These are phyloP conservation scores for Petasospora rhodanensis DNA, from an alignment of 1,139 yeast genomes.

Conservation along the genomic window DNA sequence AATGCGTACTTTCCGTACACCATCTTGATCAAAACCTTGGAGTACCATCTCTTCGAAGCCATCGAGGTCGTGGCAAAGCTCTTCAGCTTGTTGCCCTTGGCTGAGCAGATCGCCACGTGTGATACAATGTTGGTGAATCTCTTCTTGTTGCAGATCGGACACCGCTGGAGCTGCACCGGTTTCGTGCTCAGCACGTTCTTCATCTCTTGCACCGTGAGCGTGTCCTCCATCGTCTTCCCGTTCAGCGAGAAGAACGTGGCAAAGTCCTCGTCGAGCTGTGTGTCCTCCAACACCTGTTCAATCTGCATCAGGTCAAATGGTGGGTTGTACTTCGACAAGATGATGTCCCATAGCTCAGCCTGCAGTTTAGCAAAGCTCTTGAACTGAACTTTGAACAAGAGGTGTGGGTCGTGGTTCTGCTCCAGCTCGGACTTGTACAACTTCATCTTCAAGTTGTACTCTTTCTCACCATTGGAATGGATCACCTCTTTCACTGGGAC, in stretches of 20 bases:
- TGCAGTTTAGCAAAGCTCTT: slow-evolving; percentile 64
- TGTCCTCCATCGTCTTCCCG: slow-evolving; percentile 20
- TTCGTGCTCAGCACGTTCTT: slow-evolving; percentile 38
- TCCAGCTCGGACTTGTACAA: slow-evolving; percentile 26
- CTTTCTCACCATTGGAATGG: slow-evolving; percentile 5
- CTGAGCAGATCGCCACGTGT: slow-evolving; percentile 84
- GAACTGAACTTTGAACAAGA: slow-evolving; percentile 60
- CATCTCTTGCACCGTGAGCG: slow-evolving; percentile 46
- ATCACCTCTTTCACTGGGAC: slow-evolving; percentile 43
- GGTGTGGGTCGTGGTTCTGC: slow-evolving; percentile 43
- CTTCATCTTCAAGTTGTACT: slow-evolving; percentile 33
- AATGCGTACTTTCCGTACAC: slow-evolving; percentile 84
- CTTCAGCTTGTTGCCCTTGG: slow-evolving; percentile 68
- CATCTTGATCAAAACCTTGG: slow-evolving; percentile 73
- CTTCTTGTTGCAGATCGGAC: slow-evolving; percentile 73
- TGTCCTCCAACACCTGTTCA: slow-evolving; percentile 22
- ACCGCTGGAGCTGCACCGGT: slow-evolving; percentile 30
- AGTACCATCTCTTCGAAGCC: slow-evolving; percentile 87
- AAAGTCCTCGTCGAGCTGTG: slow-evolving; percentile 21
- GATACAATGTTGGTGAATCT: slow-evolving; percentile 66
- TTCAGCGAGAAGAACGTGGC: slow-evolving; percentile 14
- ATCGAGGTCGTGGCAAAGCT: slow-evolving; percentile 75
- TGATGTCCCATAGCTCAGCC: slow-evolving; percentile 64
- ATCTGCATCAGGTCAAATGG: slow-evolving; percentile 22
- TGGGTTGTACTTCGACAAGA: slow-evolving; percentile 48